phyloP scores from a whole-genome alignment of 225 moss, liverwort and hornwort genomes.

The Lunularia cruciata region DNA sequence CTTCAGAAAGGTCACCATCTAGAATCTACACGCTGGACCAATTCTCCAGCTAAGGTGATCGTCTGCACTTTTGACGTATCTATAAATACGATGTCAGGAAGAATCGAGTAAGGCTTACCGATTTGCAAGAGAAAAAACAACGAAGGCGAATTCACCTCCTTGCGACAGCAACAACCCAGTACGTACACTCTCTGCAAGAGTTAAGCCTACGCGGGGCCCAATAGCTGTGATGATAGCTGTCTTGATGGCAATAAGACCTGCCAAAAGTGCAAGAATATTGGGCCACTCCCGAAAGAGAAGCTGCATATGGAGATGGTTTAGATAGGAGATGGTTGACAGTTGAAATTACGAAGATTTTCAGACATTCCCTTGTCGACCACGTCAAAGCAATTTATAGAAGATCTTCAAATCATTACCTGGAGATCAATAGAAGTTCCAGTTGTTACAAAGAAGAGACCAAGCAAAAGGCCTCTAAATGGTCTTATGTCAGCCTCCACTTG shows the following conservation, averaged over 20 bases:
- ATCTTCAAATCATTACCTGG: conserved; percentile 46
- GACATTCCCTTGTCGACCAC: no score
- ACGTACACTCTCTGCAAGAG: conserved; percentile 86
- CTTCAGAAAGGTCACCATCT: no score
- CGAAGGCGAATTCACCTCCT: conserved; percentile 99
- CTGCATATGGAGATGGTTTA: conserved; percentile 34
- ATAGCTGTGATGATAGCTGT: conserved; percentile 85
- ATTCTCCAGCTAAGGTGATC: no score
- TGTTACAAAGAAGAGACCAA: conserved; percentile 96
- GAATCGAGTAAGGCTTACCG: conserved; percentile 60
- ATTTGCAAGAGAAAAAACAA: conserved; percentile 97
- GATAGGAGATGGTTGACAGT: not conserved
- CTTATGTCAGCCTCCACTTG: conserved; percentile 99
- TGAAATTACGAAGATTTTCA: not conserved
- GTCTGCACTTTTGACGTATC: no score
- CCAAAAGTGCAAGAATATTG: conserved; percentile 83
- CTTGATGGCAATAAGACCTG: conserved; percentile 89
- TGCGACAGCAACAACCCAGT: conserved; percentile 91
- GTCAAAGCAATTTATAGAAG: no score
- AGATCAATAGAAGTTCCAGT: conserved; percentile 98
- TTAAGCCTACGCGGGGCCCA: conserved; percentile 81
- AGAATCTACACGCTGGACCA: no score
- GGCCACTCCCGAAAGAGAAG: conserved; percentile 94
- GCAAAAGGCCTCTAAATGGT: conserved; percentile 90
- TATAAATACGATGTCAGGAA: no score